Base-by-base conservation (phyloP, 305 asterid species). In the Plantago coronopus region DNA sequence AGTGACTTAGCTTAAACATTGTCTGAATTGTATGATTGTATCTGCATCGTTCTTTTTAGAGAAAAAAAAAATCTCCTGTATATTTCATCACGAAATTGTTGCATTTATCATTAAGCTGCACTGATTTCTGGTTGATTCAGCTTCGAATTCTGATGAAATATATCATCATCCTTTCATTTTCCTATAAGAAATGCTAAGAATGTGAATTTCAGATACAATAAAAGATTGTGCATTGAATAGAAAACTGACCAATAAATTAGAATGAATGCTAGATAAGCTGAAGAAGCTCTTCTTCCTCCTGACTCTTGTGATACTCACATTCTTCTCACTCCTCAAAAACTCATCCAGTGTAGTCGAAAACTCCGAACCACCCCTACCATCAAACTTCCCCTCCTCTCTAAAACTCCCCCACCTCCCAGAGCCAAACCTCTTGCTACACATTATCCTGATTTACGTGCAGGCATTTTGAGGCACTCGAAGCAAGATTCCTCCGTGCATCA, bases 401-500 rank as follows among this genome's bases (percentile, higher is more conserved):
- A 54, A 54, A n/a, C 59, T 54, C 59, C 80, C 81, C 85, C 84
- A 72, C 65, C 85, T 72, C 72, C 69, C 60, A 3, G 80, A 77
- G 7, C 64, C 75, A 12, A 64, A 61, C 21, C 63, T 75, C 12
- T 51, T 25, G 7, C 62, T 31, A 5, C n/a, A n/a, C n/a, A n/a
- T n/a, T n/a, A n/a, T n/a, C n/a, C n/a, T n/a, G n/a, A 56, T 25
- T 25, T 25, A 5, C 5, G 2, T 71, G 59, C 88, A 88, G 96
- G 80, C 83, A 80, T 72, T 84, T 91, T 64, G 88, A 84, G 79
- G 96, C 97, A n/a, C 74, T 76, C 56, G 98, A 91, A 72, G 94
- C 98, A 29, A 83, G 97, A 64, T 83, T 88, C 73, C 95, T 91
- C 15, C 96, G 97, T 23, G 97, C 96, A 46, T 88, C 98, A 12